Evolutionary conservation across 2,329 filamentous ascomycete genomes (phyloP), one percentile per base, ranked within the genome.

Genomic region (Aspergillus fumigatiaffinis): DNA sequence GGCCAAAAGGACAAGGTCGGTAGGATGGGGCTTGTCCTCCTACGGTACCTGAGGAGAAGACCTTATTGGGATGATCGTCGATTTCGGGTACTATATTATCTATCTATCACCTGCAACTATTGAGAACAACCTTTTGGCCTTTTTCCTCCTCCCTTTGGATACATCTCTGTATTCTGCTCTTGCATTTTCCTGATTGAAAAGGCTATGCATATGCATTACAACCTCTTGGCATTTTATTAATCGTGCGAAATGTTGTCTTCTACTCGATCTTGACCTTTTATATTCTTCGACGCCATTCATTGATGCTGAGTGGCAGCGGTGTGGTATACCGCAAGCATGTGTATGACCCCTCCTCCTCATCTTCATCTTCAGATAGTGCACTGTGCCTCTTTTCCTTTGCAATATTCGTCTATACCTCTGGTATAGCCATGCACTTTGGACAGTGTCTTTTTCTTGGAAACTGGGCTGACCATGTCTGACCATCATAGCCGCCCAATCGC

Each of bases 401-500:
- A 47, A 21, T 28, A 23, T 50, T 35, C 20, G 6, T 6, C 23
- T 28, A 23, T 23, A 29, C 28, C 28, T 29, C 28, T 29, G 28
- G 28, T 29, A 25, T 35, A 12, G 20, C 9, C 21, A 38, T 35
- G 26, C 49, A 8, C 41, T 44, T 21, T 21, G 20, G 12, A 50
- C 23, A 25, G 12, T 32, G 52, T 8, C 21, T 4, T 28, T 3
- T 32, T 42, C 20, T 38, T 46, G 9, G 32, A 17, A 38, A 38
- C 14, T 51, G 10, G 20, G 3, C 25, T 17, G 26, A 25, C 46
- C 25, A 9, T 23, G 14, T 32, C n/a, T 23, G 23, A 51, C 10
- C 42, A 52, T 57, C 23, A 58, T 56, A 60, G 60, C 68, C 60
- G 66, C 65, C 21, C 55, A 66, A 54, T 64, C 68, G 26, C 60